Percentiles rank a stretch among this genome's conserved stretches.
Conservation (phyloP, 768 basidiomycete species). For the Mycena metata region DNA sequence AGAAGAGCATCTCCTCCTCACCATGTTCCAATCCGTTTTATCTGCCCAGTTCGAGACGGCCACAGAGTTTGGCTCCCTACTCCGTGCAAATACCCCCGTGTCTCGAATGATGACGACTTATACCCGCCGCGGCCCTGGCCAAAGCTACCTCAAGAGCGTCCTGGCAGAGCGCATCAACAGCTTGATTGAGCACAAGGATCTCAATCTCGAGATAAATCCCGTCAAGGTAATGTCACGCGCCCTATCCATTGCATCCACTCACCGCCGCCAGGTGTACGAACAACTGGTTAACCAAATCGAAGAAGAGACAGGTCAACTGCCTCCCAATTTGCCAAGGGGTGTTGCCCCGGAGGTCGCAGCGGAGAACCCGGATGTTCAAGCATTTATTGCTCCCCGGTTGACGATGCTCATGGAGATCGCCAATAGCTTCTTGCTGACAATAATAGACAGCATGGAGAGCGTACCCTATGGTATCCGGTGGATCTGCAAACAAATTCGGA, state of each 20-base stretch:
- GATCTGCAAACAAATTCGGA: constrained; percentile 99
- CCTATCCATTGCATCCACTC: constrained; percentile 10
- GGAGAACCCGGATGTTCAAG: constrained; percentile 95
- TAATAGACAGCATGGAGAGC: constrained; percentile 98
- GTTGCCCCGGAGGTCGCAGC: constrained; percentile 96
- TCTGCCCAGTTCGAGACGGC: constrained; percentile 99
- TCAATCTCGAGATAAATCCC: constrained; percentile 99
- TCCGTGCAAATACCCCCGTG: constrained; percentile 98
- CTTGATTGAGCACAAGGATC: constrained; percentile 98
- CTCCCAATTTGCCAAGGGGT: constrained; percentile 91
- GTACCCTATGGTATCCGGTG: constrained; percentile 99
- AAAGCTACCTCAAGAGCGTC: constrained; percentile 97
- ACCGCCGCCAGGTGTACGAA: constrained; percentile 86
- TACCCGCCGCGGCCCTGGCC: constrained; percentile 97
- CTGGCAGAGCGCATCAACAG: constrained; percentile 98
- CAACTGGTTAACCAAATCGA: constrained; percentile 99
- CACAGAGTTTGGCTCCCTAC: constrained; percentile 97
- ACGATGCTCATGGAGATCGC: constrained; percentile 99
- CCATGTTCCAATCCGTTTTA: constrained; percentile 99
- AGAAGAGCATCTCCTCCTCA: constrained; percentile 97
- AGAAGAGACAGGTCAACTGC: constrained; percentile 94
- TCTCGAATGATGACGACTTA: constrained; percentile 99
- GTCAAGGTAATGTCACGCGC: constrained; percentile 77
- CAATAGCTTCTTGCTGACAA: constrained; percentile 96
- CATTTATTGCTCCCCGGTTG: constrained; percentile 95